Base-by-base conservation (phyloP, 768 basidiomycete species). In the Xanthoconium stramineum region DNA sequence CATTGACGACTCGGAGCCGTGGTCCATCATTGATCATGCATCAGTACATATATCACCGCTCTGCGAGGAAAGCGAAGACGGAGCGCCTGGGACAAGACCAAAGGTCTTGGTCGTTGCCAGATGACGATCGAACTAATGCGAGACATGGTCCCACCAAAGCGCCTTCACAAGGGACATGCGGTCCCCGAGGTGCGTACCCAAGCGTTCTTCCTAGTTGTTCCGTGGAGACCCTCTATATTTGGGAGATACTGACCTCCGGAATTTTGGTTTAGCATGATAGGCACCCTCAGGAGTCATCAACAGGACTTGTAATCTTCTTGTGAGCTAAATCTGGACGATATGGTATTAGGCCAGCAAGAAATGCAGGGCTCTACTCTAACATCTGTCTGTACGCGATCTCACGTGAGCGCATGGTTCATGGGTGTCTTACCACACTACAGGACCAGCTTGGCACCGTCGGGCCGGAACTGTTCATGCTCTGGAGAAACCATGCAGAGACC, bases 321-420 rank as follows among this genome's bases (percentile, higher is more conserved):
- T 13, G 24, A 53, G 20, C 36, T 9, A 45, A 39, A 19, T 37
- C 20, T 43, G 52, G 52, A 55, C 38, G 40, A 33, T 49, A 53
- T 62, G 57, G 44, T 54, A 65, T 65, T 67, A 38, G 40, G 43
- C 47, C 33, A 52, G 45, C 24, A 64, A 36, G 43, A 28, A 44
- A 53, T 30, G 50, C 32, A 46, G 45, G 13, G 48, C 29, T 24
- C 24, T 64, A 59, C 52, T 65, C 57, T 67, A 67, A 62, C 45
- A 42, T 47, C 45, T 65, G 40, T 47, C 45, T 65, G 53, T 38
- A 53, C 36, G 37, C 53, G 32, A 58, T 64, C 42, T 52, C 61
- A 55, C 52, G 57, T 53, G 45, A 61, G 47, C 28, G 51, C 37
- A 47, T 45, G 48, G 53, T 61, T 50, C 50, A 56, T 29, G 43